Conservation (phyloP, 1,284 basidiomycete genomes). For the Afroboletus lepidellus region DNA sequence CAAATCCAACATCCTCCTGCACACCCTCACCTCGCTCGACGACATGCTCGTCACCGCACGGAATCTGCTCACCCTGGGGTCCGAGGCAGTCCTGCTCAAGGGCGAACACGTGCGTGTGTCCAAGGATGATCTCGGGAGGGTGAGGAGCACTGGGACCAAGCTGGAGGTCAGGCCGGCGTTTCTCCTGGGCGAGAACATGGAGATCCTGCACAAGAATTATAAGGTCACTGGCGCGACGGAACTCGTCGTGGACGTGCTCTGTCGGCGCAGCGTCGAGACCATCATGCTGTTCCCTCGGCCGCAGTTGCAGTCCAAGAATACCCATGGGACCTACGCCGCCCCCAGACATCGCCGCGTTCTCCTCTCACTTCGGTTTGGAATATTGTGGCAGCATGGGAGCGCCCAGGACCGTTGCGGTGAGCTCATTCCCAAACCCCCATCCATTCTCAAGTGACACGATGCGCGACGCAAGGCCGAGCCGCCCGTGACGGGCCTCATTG, state of each 20-base stretch:
- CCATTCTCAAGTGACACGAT: no score
- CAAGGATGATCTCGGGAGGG: conserved; percentile 11
- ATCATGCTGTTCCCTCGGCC: conserved; percentile 64
- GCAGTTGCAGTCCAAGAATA: conserved; percentile 67
- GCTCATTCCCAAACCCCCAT: no score
- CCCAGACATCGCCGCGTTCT: conserved; percentile 57
- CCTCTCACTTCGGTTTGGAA: conserved; percentile 73
- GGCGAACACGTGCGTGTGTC: conserved; percentile 74
- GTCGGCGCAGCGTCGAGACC: conserved; percentile 35
- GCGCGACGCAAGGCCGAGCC: no score
- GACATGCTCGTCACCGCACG: conserved; percentile 57
- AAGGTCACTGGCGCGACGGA: conserved; percentile 17
- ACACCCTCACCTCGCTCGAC: no score
- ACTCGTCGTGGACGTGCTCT: conserved; percentile 80
- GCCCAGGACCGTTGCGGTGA: no score
- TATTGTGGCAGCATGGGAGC: conserved; percentile 79
- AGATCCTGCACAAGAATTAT: conserved; percentile 46
- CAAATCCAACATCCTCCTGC: no score
- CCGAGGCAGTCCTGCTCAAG: conserved; percentile 75
- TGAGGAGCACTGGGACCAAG: background rate
- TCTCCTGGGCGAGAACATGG: conserved; percentile 55
- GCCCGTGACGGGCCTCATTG: no score
- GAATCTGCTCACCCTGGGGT: conserved; percentile 50
- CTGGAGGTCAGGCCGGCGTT: conserved; percentile 36
- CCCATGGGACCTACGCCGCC: conserved; percentile 84